These are phyloP conservation scores for Tuber brumale DNA, from an alignment of 495 filamentous ascomycete genomes.

Conservation along the genomic window DNA sequence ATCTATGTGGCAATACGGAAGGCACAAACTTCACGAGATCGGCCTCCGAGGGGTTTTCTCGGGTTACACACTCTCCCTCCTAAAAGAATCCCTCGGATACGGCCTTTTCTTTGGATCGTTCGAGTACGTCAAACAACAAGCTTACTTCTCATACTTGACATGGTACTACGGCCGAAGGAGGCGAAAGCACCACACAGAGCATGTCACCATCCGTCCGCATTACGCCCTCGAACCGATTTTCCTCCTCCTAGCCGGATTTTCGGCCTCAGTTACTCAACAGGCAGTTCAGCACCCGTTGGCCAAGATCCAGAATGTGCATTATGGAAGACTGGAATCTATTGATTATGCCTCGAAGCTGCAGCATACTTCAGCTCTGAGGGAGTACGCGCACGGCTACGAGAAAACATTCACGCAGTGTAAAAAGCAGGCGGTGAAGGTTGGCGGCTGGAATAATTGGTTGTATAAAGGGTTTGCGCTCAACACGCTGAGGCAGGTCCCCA, in stretches of 20 bases:
- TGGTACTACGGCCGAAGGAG: slow-evolving; percentile 61
- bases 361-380: slow-evolving; percentile 44
- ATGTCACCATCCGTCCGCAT: slow-evolving; percentile 65
- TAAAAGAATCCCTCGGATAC: slow-evolving; percentile 75
- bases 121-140: slow-evolving; percentile 79
- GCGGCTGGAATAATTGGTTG: slow-evolving; percentile 64
- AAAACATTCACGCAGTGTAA: slow-evolving; percentile 66
- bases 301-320: slow-evolving; percentile 69
- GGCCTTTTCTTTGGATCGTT: slow-evolving; percentile 81
- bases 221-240: slow-evolving; percentile 80
- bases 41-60: slow-evolving; percentile 75
- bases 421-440: slow-evolving; percentile 55
- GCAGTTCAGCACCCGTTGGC: slow-evolving; percentile 69
- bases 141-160: slow-evolving; percentile 71
- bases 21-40: slow-evolving; percentile 67
- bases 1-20: slow-evolving; percentile 76
- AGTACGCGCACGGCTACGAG: slow-evolving; percentile 69
- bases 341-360: slow-evolving; percentile 54
- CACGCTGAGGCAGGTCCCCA: slow-evolving; percentile 75
- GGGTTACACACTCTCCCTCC: slow-evolving; percentile 68
- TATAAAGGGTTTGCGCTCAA: slow-evolving; percentile 69
- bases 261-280: slow-evolving; percentile 71
- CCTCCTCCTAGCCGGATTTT: slow-evolving; percentile 66
- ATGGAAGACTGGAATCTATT: slow-evolving; percentile 68
- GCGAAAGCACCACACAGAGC: background rate